phyloP scores from a whole-genome alignment of 1,139 yeast species.

The Blastobotrys illinoisensis region DNA sequence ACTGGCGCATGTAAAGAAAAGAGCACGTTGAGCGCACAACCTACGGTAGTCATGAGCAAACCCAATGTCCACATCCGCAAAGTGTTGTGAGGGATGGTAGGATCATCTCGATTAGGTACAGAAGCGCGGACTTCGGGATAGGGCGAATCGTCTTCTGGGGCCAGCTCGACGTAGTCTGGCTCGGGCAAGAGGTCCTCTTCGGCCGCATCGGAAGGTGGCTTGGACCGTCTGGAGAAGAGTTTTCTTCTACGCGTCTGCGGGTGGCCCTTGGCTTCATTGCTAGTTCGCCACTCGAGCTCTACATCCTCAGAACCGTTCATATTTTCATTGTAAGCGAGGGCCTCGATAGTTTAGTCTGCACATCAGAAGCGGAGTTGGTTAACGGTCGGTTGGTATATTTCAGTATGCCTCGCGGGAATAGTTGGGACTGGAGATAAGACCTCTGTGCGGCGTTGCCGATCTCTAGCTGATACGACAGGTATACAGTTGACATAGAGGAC shows the following conservation, averaged over 20 bases:
- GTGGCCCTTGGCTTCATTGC: not conserved
- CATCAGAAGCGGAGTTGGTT: not conserved
- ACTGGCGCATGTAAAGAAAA: slow-evolving; percentile 58
- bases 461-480: no score
- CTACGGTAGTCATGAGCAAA: slow-evolving; percentile 49
- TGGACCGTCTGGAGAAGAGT: not conserved
- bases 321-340: not conserved
- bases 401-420: not conserved
- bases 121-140: slow-evolving; percentile 68
- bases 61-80: slow-evolving; percentile 57
- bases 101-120: slow-evolving; percentile 58
- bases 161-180: slow-evolving; percentile 37
- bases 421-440: not conserved
- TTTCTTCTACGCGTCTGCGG: not conserved
- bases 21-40: slow-evolving; percentile 55
- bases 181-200: slow-evolving; percentile 1
- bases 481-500: no score
- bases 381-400: not conserved
- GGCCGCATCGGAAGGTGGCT: slow-evolving; percentile 8
- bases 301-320: not conserved
- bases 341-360: not conserved
- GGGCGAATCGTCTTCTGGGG: slow-evolving; percentile 48
- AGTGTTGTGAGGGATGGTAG: slow-evolving; percentile 52
- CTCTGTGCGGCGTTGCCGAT: not conserved
- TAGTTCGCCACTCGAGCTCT: not conserved